Percentiles rank a stretch among this genome's conserved stretches.
phyloP scores from a whole-genome alignment of 2,329 filamentous ascomycete genomes.

The Sporothrix sp. region DNA sequence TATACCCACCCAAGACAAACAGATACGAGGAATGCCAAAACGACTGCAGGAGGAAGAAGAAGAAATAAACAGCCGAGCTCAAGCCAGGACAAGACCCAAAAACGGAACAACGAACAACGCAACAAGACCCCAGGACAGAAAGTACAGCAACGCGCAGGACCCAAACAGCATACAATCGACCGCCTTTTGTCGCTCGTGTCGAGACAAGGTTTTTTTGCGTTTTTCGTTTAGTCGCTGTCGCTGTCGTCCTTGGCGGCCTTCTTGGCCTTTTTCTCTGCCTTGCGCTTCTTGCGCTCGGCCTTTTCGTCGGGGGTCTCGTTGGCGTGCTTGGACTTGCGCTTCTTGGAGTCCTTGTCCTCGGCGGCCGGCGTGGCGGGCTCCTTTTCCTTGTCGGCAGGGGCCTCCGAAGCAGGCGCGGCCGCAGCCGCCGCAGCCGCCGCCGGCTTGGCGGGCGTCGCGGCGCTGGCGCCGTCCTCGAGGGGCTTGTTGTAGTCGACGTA shows the following conservation, averaged over 20 bases:
- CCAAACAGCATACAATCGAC: too few relatives aligned
- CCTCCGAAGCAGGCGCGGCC: slow-evolving; percentile 21
- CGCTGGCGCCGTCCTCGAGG: slow-evolving; percentile 32
- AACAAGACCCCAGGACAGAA: too few relatives aligned
- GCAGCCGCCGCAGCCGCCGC: slow-evolving; percentile 34
- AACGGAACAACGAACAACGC: too few relatives aligned
- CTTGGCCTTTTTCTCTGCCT: slow-evolving; percentile 26
- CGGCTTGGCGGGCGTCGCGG: too few relatives aligned
- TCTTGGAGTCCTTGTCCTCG: slow-evolving; percentile 52
- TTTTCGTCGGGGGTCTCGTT: slow-evolving; percentile 63
- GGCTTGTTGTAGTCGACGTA: slow-evolving; percentile 82
- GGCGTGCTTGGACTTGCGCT: slow-evolving; percentile 65
- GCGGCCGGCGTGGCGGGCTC: slow-evolving; percentile 25
- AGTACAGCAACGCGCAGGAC: too few relatives aligned
- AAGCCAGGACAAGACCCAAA: neutral
- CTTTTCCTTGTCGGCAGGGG: slow-evolving; percentile 18
- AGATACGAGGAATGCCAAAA: neutral
- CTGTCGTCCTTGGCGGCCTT: slow-evolving; percentile 20
- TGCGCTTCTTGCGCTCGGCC: slow-evolving; percentile 26
- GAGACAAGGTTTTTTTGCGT: neutral
- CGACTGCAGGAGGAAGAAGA: neutral
- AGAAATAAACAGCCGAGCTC: neutral
- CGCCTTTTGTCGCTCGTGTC: too few relatives aligned
- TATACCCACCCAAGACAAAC: neutral
- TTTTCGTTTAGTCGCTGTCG: slow-evolving; percentile 16